Percentiles rank a stretch among this genome's conserved stretches.
Conservation (phyloP, 2,329 filamentous ascomycete genomes). For the Cytospora mali region DNA sequence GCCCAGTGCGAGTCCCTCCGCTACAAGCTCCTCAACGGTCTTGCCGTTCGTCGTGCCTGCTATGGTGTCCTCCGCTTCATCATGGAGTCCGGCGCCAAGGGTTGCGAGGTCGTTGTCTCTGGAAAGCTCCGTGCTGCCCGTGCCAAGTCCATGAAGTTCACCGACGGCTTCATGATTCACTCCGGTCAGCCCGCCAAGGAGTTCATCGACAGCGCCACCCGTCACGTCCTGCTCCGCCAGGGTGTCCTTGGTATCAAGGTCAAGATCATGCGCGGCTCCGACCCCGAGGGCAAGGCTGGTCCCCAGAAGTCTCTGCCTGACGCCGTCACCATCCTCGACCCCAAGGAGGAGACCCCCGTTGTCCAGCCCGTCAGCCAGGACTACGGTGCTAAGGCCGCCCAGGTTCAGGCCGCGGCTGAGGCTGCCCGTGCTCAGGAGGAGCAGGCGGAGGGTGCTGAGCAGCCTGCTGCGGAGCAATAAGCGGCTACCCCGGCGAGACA, state of each 20-base stretch:
- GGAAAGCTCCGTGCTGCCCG: slow-evolving; percentile 98
- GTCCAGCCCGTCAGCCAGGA: slow-evolving; percentile 96
- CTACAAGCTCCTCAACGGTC: slow-evolving; percentile 99
- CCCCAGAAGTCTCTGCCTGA: slow-evolving; percentile 97
- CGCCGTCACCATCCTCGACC: slow-evolving; percentile 99
- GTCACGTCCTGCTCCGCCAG: slow-evolving; percentile 99
- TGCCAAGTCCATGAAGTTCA: slow-evolving; percentile 99
- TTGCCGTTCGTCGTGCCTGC: slow-evolving; percentile 97
- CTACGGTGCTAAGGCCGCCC: slow-evolving; percentile 89
- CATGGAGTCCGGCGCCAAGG: slow-evolving; percentile 99
- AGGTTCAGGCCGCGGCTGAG: slow-evolving; percentile 66
- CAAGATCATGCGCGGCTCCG: slow-evolving; percentile 99
- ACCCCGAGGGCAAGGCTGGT: slow-evolving; percentile 98
- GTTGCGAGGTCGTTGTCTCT: slow-evolving; percentile 98
- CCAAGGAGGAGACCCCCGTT: slow-evolving; percentile 97
- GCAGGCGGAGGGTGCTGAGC: slow-evolving; percentile 52
- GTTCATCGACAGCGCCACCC: slow-evolving; percentile 98
- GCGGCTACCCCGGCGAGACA: slow-evolving; percentile 31
- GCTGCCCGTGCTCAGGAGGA: slow-evolving; percentile 57
- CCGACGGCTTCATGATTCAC: slow-evolving; percentile 99
- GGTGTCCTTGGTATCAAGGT: slow-evolving; percentile 99
- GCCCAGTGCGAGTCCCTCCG: slow-evolving; percentile 99
- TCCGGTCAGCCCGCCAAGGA: slow-evolving; percentile 99
- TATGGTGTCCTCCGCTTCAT: slow-evolving; percentile 99
- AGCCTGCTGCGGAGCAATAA: slow-evolving; percentile 53